phyloP scores from a whole-genome alignment of 345 rosid genomes.

The Nephelium lappaceum region DNA sequence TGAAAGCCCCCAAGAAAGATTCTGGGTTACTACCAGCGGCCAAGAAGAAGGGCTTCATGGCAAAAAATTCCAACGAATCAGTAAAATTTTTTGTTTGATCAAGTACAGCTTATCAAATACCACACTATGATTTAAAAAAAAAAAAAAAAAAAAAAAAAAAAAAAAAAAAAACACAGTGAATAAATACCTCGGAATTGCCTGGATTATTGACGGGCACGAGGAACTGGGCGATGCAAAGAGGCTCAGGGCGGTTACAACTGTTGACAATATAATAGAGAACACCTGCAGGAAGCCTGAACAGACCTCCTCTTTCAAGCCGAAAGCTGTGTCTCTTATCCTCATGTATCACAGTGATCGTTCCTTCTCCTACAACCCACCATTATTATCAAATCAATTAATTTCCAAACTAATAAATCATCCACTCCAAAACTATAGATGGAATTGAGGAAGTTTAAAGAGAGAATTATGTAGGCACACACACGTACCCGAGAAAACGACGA shows the following conservation, averaged over 20 bases:
- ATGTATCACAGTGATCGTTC: slow-evolving; percentile 30
- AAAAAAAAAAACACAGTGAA: not conserved
- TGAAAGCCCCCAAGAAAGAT: slow-evolving; percentile 44
- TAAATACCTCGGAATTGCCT: slow-evolving; percentile 33
- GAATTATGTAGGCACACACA: not conserved
- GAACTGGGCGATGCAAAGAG: slow-evolving; percentile 27
- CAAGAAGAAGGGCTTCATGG: slow-evolving; percentile 33
- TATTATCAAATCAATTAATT: not conserved
- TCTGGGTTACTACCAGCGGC: slow-evolving; percentile 41
- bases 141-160: too few relatives aligned
- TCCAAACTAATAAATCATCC: not conserved
- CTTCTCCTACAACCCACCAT: slow-evolving; percentile 42
- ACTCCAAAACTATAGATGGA: too few relatives aligned
- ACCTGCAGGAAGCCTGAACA: slow-evolving; percentile 39
- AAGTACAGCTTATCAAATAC: too few relatives aligned
- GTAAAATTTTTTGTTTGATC: not conserved
- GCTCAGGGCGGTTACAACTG: not conserved
- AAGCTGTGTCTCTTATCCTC: slow-evolving; percentile 37
- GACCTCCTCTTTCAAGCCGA: slow-evolving; percentile 40
- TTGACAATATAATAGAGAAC: slow-evolving; percentile 42
- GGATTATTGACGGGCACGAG: slow-evolving; percentile 43
- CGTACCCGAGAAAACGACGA: slow-evolving; percentile 41
- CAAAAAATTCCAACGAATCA: not conserved
- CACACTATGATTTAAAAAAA: too few relatives aligned
- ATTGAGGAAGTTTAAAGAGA: too few relatives aligned